phyloP scores from a whole-genome alignment of 768 basidiomycete genomes.

The Tylopilus rubrobrunneus region DNA sequence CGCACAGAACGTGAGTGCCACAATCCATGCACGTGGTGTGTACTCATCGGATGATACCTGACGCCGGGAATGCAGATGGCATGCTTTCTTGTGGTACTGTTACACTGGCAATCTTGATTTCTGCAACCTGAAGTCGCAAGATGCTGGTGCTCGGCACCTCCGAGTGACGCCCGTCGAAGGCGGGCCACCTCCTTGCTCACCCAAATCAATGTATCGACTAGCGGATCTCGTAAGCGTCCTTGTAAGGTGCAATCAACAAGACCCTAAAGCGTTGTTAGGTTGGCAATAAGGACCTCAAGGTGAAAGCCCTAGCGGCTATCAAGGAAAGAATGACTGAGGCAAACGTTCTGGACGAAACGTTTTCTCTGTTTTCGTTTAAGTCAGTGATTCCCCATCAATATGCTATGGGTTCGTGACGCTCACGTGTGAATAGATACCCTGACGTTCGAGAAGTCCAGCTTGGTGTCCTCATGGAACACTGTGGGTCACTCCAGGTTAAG shows the following conservation, averaged over 20 bases:
- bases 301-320: slow-evolving; percentile 17
- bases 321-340: slow-evolving; percentile 6
- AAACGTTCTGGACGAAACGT: slow-evolving; percentile 24
- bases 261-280: slow-evolving; percentile 5
- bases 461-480: slow-evolving; percentile 8
- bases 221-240: slow-evolving; percentile 27
- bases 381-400: background rate
- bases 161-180: background rate
- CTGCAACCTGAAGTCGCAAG: slow-evolving; percentile 16
- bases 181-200: slow-evolving; percentile 24
- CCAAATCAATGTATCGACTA: slow-evolving; percentile 37
- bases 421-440: slow-evolving; percentile 12
- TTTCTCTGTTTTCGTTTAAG: slow-evolving; percentile 28
- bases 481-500: slow-evolving; percentile 13
- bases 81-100: slow-evolving; percentile 24
- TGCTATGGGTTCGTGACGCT: background rate
- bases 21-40: background rate
- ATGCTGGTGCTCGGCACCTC: background rate
- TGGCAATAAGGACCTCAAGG: slow-evolving; percentile 15
- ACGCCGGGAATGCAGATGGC: slow-evolving; percentile 13
- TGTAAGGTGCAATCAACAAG: background rate
- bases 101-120: slow-evolving; percentile 22
- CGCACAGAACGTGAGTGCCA: slow-evolving; percentile 17
- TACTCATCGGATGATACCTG: background rate
- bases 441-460: slow-evolving; percentile 18